These are phyloP conservation scores for Termitomyces sp. DNA, from an alignment of 768 basidiomycete genomes.

Conservation along the genomic window DNA sequence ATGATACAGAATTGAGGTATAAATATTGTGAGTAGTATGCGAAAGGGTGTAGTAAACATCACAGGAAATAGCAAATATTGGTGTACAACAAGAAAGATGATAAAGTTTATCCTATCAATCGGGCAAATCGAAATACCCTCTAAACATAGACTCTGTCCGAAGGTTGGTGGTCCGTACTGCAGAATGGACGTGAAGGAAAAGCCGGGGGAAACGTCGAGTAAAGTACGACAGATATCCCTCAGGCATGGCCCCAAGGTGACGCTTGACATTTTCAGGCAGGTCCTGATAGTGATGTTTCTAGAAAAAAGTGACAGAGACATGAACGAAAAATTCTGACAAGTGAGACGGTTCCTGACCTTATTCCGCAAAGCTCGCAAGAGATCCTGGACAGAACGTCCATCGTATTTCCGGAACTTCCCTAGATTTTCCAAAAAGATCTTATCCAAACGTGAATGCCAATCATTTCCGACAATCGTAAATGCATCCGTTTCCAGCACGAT, in stretches of 20 bases:
- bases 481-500: constrained; percentile 71
- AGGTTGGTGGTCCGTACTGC: constrained; percentile 73
- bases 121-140: constrained; percentile 75
- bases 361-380: constrained; percentile 89
- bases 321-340: neutral
- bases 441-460: constrained; percentile 87
- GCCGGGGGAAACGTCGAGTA: constrained; percentile 82
- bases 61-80: neutral
- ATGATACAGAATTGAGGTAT: constrained; percentile 1
- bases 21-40: neutral
- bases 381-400: constrained; percentile 87
- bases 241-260: constrained; percentile 85
- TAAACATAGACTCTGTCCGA: constrained; percentile 84
- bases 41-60: neutral
- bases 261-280: constrained; percentile 85
- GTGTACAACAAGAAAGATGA: neutral
- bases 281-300: constrained; percentile 99
- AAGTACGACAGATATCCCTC: constrained; percentile 92
- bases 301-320: neutral
- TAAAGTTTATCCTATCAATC: constrained; percentile 6
- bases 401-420: constrained; percentile 97
- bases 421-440: constrained; percentile 89
- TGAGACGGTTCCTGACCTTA: constrained; percentile 53
- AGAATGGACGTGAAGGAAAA: constrained; percentile 90
- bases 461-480: constrained; percentile 69